These are phyloP conservation scores for Tulasnella sp. DNA, from an alignment of 768 basidiomycete species.

Conservation along the genomic window DNA sequence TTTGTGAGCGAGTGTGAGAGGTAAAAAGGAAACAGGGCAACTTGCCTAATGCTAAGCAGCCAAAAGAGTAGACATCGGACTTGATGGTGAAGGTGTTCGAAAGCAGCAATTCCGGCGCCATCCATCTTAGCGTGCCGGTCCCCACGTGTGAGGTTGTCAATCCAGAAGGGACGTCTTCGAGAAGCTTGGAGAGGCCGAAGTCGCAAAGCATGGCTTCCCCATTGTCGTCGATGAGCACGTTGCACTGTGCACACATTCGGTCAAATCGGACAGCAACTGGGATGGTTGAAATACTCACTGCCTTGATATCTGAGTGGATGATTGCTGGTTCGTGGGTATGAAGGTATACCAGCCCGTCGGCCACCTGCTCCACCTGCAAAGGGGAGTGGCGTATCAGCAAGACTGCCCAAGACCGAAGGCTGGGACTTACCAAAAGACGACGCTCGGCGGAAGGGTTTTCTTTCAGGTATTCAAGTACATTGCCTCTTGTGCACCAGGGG, in stretches of 20 bases:
- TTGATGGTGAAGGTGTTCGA: neutral
- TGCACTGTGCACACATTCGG: neutral
- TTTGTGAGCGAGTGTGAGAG: no score
- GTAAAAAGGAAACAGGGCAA: neutral
- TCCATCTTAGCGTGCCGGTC: neutral
- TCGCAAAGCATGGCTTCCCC: conserved; percentile 3
- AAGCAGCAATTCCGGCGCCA: neutral
- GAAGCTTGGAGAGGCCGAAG: neutral
- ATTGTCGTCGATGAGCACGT: neutral
- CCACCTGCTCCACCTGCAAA: conserved; percentile 11
- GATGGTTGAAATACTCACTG: conserved; percentile 1
- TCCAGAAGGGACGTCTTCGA: neutral
- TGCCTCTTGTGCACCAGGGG: neutral
- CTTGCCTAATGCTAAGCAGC: neutral
- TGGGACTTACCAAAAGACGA: neutral
- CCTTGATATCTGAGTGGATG: conserved; percentile 19
- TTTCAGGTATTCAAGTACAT: neutral
- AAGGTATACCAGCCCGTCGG: conserved; percentile 17
- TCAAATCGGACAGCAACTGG: neutral
- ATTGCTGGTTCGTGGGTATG: conserved; percentile 15
- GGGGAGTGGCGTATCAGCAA: neutral
- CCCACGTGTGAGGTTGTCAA: neutral
- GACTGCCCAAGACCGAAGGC: neutral
- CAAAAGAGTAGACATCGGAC: conserved; percentile 4
- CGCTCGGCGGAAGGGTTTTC: neutral